Evolutionary conservation across 2,329 filamentous ascomycete species (phyloP).

Genomic region (Aspergillus terreus): DNA sequence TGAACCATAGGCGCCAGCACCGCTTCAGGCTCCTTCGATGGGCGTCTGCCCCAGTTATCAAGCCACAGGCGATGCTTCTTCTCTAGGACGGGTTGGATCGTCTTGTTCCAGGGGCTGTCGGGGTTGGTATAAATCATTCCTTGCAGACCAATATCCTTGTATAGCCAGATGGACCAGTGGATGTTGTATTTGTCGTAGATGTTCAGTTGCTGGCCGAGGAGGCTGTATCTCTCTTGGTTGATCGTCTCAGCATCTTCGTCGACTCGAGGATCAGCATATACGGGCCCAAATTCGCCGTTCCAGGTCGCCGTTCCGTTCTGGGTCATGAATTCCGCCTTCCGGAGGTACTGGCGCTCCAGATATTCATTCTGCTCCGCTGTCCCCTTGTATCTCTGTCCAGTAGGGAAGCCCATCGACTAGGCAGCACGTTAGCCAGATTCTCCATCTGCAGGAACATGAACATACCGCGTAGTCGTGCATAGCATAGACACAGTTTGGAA

Average conservation of each 20-base stretch:
- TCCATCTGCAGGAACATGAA: neutral
- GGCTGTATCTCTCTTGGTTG: slow-evolving; percentile 44
- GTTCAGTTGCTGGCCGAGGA: slow-evolving; percentile 47
- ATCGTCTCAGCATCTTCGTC: slow-evolving; percentile 34
- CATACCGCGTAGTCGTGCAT: slow-evolving; percentile 42
- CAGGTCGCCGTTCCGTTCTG: slow-evolving; percentile 48
- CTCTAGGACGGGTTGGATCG: slow-evolving; percentile 50
- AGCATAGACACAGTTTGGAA: slow-evolving; percentile 46
- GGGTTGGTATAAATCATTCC: slow-evolving; percentile 53
- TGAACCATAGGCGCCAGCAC: slow-evolving; percentile 43
- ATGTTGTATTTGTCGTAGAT: slow-evolving; percentile 53
- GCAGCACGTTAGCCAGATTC: neutral
- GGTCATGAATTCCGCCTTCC: slow-evolving; percentile 49
- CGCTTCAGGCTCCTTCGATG: slow-evolving; percentile 42
- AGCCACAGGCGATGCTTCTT: slow-evolving; percentile 55
- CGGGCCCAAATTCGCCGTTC: slow-evolving; percentile 53
- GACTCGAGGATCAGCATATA: slow-evolving; percentile 31
- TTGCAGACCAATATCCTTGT: slow-evolving; percentile 56
- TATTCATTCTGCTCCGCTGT: slow-evolving; percentile 39
- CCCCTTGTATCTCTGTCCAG: slow-evolving; percentile 38
- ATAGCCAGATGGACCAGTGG: slow-evolving; percentile 59
- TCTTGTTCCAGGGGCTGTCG: slow-evolving; percentile 48
- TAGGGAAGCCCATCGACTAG: slow-evolving; percentile 42
- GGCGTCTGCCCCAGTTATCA: slow-evolving; percentile 53
- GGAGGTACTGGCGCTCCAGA: slow-evolving; percentile 41